Base-by-base conservation (phyloP, 2,329 filamentous ascomycete genomes). In the Calonectria pteridis region DNA sequence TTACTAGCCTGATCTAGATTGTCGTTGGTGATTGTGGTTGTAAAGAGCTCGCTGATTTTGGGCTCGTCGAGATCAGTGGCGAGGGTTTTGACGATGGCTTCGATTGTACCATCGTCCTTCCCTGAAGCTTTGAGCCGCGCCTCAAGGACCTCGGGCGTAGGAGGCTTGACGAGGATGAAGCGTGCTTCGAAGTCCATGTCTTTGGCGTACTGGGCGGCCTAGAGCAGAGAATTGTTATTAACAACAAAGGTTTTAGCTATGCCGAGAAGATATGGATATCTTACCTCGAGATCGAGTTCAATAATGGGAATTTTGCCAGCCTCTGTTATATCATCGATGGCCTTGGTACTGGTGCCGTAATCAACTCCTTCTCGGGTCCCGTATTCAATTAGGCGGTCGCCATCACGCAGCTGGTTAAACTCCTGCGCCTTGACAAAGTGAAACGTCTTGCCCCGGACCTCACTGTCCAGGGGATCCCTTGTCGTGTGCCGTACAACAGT, bases 271-370 rank as follows among this genome's bases (percentile, higher is more conserved):
- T 11, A 29, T 35, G 18, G 11, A 13, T 10, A 51, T 81, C 85
- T 84, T 85, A 91, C 91, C 80, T 91, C 87, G 20, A 84, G 78
- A 69, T 89, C 87, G 78, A 92, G 84, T 74, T 88, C 85, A 76
- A 92, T 85, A 4, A 93, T 76, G 2, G 91, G 88, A 35, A 96
- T 90, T 81, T 92, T 92, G 50, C 89, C 90, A 11, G 85, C 81
- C 58, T 89, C 88, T 23, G 85, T 82, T 29, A 92, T 85, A 16
- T 85, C 85, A 20, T 91, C 89, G 1, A 92, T 85, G 2, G 85
- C 84, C 73, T 88, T 90, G 73, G 85, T 85, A 79, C 87, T 91
- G 2, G 90, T 92, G 28, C 91, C 91, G 73, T 91, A 91, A 75
- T 88, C 85, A 51, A 85, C 82, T 3, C 86, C 88, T 18, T 87